Evolutionary conservation across 2,329 filamentous ascomycete genomes (phyloP), one percentile per base, ranked within the genome.

Genomic region (Cordyceps fumosorosea): DNA sequence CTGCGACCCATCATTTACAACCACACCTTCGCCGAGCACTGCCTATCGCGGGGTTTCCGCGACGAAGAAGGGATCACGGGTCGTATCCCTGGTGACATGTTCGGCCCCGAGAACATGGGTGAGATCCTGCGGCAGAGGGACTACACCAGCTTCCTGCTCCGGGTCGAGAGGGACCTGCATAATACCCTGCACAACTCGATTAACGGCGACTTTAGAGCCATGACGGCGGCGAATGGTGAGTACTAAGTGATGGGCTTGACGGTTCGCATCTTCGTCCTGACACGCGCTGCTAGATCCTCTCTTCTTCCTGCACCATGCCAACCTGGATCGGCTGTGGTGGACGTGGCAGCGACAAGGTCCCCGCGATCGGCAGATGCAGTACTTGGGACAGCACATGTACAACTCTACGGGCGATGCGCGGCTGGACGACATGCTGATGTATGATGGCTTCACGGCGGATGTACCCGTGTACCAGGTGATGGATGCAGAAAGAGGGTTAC

Each of bases 11-110:
- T 29, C 29, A 29, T 29, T 7, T 29, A 29, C 29, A 29, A 29
- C 29, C 29, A 29, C 29, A 29, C 29, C 29, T 29, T 29, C 5
- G 8, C 29, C 29, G 29, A 29, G 29, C 29, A 29, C 29, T 29
- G 29, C 29, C 22, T 65, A 5, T 62, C 61, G 5, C 22, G 61
- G 45, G 61, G 61, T 1, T 62, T 62, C 14, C 47, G 37, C 2
- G 54, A 62, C 12, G 45, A 22, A 11, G 24, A 7, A 22, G 24
- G 14, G 45, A 16, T 48, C 11, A 48, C 2, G 45, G 45, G 45
- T 16, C 45, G 45, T 24, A 14, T 51, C 14, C 16, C 48, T 2
- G 24, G 26, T 29, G 48, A 32, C 8, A n/a, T n/a, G 16, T 29
- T 32, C 8, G 8, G 14, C 26, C 48, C 48, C 5, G 48, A 51